A percentile compares a stretch with the other conserved stretches of the same genome.
These are phyloP conservation scores for Candida ponderosae DNA, from an alignment of 805 yeast species.

Conservation along the genomic window DNA sequence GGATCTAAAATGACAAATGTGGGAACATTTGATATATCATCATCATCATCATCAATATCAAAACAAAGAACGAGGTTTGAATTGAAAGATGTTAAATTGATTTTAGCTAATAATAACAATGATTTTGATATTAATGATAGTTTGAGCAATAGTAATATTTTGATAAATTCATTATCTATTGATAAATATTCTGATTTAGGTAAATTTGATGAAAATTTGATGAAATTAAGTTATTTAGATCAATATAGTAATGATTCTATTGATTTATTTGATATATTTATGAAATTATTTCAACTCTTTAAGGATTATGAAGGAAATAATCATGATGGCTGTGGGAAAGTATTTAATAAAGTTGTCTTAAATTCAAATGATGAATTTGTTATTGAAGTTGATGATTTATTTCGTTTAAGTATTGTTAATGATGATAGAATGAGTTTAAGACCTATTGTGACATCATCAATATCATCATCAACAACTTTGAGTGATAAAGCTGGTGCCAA, in stretches of 20 bases:
- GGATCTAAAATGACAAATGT: no score
- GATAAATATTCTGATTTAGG: slow-evolving; percentile 7
- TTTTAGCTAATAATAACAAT: slow-evolving; percentile 19
- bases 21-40: background rate
- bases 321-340: background rate
- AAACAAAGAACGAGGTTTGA: slow-evolving; percentile 9
- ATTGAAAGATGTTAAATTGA: slow-evolving; percentile 13
- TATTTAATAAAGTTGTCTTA: slow-evolving; percentile 6
- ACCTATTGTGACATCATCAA: no score
- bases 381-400: slow-evolving; percentile 5
- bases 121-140: slow-evolving; percentile 11
- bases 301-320: background rate
- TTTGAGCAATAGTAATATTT: slow-evolving; percentile 8
- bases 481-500: no score
- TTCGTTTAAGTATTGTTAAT: slow-evolving; percentile 5
- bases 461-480: no score
- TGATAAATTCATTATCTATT: slow-evolving; percentile 7
- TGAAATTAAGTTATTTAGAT: slow-evolving; percentile 13
- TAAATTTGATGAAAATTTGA: slow-evolving; percentile 13
- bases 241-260: slow-evolving; percentile 13
- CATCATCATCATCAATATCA: background rate
- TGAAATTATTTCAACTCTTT: slow-evolving; percentile 4
- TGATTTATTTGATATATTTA: slow-evolving; percentile 14
- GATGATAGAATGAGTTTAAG: slow-evolving; percentile 13
- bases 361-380: slow-evolving; percentile 13